These are phyloP conservation scores for Dictyostelium purpureum DNA, from an alignment of 78 protist species.

Conservation along the genomic window DNA sequence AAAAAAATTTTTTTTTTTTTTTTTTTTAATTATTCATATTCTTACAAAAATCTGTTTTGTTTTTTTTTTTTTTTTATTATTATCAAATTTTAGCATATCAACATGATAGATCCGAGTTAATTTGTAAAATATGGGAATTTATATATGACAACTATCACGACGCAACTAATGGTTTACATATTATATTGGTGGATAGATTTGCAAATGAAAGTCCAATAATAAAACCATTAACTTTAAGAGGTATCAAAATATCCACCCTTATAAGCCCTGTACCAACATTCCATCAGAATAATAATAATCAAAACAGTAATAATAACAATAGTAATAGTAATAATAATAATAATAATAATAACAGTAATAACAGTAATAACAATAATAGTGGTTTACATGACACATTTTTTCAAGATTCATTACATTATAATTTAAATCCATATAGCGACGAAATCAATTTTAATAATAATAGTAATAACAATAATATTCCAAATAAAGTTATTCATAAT, in stretches of 20 bases:
- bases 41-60: not conserved
- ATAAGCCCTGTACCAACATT: conserved; percentile 14
- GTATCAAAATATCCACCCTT: conserved; percentile 26
- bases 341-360: not conserved
- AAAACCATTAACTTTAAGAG: conserved; percentile 21
- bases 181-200: conserved; percentile 30
- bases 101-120: conserved; percentile 24
- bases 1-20: not conserved
- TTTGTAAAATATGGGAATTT: conserved; percentile 57
- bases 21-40: not conserved
- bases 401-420: not conserved
- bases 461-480: not conserved
- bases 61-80: not conserved
- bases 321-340: not conserved
- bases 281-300: not conserved
- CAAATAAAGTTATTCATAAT: not conserved
- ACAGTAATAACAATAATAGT: not conserved
- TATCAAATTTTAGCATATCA: not conserved
- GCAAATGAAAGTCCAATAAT: conserved; percentile 37
- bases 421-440: conserved; percentile 14
- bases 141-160: conserved; percentile 28
- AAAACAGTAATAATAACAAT: not conserved
- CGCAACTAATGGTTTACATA: conserved; percentile 21
- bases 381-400: not conserved
- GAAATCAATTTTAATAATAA: not conserved